Percentiles rank a stretch among this genome's conserved stretches.
Conservation (phyloP, 441 rosid genomes). For the Rhodomyrtus psidioides region DNA sequence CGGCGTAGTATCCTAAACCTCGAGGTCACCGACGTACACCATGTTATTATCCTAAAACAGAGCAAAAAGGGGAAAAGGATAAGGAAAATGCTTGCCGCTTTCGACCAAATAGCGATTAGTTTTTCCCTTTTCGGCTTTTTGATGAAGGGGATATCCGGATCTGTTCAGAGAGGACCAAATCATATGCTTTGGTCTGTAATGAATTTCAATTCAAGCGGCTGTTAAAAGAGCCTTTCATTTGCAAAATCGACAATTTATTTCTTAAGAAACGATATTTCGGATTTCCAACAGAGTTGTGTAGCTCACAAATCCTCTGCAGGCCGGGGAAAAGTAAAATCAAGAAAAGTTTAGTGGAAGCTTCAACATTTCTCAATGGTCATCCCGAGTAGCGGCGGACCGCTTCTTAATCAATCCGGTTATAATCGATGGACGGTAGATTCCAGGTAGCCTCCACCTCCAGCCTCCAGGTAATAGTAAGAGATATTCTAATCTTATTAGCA, state of each 20-base stretch:
- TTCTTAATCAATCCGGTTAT: background rate
- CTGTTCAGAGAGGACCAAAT: background rate
- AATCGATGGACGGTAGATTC: background rate
- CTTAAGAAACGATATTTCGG: background rate
- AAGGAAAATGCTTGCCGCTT: background rate
- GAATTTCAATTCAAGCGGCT: background rate
- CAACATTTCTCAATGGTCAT: background rate
- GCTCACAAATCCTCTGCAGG: background rate
- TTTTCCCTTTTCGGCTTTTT: background rate
- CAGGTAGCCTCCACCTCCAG: background rate
- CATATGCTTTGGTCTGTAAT: background rate
- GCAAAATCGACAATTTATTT: background rate
- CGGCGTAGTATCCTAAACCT: too few relatives aligned
- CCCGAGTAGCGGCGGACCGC: background rate
- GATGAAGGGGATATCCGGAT: background rate
- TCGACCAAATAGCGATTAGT: too few relatives aligned
- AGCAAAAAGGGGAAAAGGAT: background rate
- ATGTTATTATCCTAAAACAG: background rate
- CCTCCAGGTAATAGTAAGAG: background rate
- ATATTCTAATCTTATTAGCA: background rate
- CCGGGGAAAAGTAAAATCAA: background rate
- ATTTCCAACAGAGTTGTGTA: background rate
- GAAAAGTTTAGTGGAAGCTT: background rate
- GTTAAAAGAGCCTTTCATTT: background rate
- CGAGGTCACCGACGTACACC: background rate